Percentiles rank a stretch among this genome's conserved stretches.
phyloP scores from a whole-genome alignment of 2,329 filamentous ascomycete species.

The Epichloe elymi region DNA sequence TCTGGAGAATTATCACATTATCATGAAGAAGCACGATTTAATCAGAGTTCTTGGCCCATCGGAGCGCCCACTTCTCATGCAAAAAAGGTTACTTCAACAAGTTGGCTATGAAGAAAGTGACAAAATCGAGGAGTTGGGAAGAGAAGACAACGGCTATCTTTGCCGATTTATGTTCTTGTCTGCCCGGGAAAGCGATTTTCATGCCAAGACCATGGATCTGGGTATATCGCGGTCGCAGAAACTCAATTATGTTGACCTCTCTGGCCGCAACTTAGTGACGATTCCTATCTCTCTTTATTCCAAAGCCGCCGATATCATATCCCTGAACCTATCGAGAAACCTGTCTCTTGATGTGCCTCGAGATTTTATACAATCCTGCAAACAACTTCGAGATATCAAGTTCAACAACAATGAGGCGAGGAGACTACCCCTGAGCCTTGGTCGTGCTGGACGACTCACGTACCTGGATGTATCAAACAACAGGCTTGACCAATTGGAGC shows the following conservation, averaged over 20 bases:
- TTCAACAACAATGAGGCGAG: conserved; percentile 90
- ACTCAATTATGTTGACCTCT: conserved; percentile 86
- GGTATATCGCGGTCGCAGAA: conserved; percentile 75
- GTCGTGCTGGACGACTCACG: conserved; percentile 67
- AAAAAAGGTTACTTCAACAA: conserved; percentile 82
- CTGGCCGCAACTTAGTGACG: conserved; percentile 79
- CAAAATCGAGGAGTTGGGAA: conserved; percentile 79
- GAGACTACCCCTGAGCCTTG: conserved; percentile 71
- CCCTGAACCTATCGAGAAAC: conserved; percentile 85
- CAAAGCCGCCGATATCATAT: conserved; percentile 84
- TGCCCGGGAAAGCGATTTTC: conserved; percentile 71
- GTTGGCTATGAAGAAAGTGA: conserved; percentile 82
- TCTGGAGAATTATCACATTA: conserved; percentile 87
- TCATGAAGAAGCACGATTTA: conserved; percentile 85
- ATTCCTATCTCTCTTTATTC: conserved; percentile 92
- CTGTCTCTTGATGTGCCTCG: conserved; percentile 83
- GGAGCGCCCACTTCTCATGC: conserved; percentile 79
- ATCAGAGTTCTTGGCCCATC: conserved; percentile 64
- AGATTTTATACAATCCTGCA: conserved; percentile 91
- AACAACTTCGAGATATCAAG: conserved; percentile 85
- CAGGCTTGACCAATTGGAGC: conserved; percentile 71
- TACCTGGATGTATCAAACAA: conserved; percentile 95
- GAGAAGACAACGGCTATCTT: conserved; percentile 94
- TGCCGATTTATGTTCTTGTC: conserved; percentile 93
- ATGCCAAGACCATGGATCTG: conserved; percentile 56